These are phyloP conservation scores for Orychophragmus violaceus DNA, from an alignment of 345 rosid species.

Conservation along the genomic window DNA sequence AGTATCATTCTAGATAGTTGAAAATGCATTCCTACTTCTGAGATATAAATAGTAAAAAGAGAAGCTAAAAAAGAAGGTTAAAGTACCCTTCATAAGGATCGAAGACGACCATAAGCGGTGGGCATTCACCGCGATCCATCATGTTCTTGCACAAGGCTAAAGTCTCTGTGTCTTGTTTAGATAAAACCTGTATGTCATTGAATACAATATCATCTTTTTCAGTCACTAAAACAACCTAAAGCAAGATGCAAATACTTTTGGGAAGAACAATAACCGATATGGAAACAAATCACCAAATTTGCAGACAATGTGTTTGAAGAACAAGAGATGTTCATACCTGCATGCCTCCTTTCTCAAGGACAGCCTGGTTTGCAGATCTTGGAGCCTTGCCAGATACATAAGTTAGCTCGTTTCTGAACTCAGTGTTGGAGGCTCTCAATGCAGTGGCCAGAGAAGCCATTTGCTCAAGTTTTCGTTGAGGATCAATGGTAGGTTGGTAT, in stretches of 20 bases:
- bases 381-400: slow-evolving; percentile 67
- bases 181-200: slow-evolving; percentile 48
- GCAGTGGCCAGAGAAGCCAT: slow-evolving; percentile 95
- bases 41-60: neutral
- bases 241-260: neutral
- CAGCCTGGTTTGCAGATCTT: slow-evolving; percentile 58
- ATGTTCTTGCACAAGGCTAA: slow-evolving; percentile 70
- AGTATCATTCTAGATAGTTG: neutral
- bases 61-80: neutral
- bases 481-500: slow-evolving; percentile 61
- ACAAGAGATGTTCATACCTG: slow-evolving; percentile 48
- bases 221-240: neutral
- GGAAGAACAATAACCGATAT: neutral
- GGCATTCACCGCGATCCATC: slow-evolving; percentile 81
- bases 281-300: neutral
- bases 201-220: neutral
- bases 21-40: neutral
- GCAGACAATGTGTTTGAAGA: neutral
- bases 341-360: slow-evolving; percentile 80
- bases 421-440: slow-evolving; percentile 52
- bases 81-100: slow-evolving; percentile 85
- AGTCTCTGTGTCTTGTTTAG: slow-evolving; percentile 67
- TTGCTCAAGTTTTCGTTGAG: slow-evolving; percentile 55
- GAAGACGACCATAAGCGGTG: slow-evolving; percentile 74
- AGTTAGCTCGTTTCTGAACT: slow-evolving; percentile 59